Base-by-base conservation (phyloP, 768 basidiomycete genomes). In the Asterophora lycoperdoides region DNA sequence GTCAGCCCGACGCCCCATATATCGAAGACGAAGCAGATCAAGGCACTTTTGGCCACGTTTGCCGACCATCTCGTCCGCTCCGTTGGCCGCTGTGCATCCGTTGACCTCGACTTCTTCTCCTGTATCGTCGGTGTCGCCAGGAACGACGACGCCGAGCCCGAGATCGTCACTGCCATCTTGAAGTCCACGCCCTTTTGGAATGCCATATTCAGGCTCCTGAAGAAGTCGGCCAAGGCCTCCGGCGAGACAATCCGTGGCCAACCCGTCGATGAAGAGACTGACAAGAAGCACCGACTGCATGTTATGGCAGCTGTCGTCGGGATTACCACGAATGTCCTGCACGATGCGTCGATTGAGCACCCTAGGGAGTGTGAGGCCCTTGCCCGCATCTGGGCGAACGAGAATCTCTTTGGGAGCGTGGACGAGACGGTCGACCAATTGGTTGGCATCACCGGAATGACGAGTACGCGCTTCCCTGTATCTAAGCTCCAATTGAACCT, bases 381-480 rank as follows among this genome's bases (percentile, higher is more conserved):
- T 11, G 20, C 40, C 4, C 44, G 52, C 10, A 54, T 54, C 9
- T 54, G 52, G 48, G 48, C 40, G 1, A 54, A 49, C 26, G 52
- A 54, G 29, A 41, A 41, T 4, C 41, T 54, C 10, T 54, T 49
- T 19, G 44, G 52, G 3, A 48, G 48, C 2, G 28, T 54, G 8
- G 52, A 52, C 37, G 51, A 52, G 37, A 40, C 36, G 8, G 42
- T 54, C 29, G 52, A 54, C 15, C 37, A 32, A 18, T 14, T 46
- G 15, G 48, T 54, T 6, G 28, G 8, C 9, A 41, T 47, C 10
- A 14, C 20, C 2, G 46, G 46, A 4, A 42, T 54, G 32, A 46
- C 52, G 5, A 49, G 52, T 54, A 33, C 18, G 52, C 44, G 1
- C 13, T 33, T 28, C 18, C 1, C 26, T 11, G 4, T 32, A 13